These are phyloP conservation scores for Candida qinlingensis DNA, from an alignment of 805 yeast species.

Conservation along the genomic window DNA sequence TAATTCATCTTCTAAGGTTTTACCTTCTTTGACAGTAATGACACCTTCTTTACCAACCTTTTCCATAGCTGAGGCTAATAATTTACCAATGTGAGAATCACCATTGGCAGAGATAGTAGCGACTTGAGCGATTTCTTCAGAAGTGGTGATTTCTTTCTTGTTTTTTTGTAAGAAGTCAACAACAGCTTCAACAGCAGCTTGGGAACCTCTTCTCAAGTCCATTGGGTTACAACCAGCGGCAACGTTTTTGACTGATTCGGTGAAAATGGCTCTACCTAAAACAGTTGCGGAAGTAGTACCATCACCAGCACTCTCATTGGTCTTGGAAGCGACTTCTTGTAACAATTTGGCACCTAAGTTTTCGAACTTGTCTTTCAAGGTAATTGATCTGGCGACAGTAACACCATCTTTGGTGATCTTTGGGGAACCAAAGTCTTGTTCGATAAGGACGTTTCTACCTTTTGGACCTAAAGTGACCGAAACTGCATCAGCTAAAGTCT, in stretches of 20 bases:
- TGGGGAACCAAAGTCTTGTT: conserved; percentile 95
- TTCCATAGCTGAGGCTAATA: conserved; percentile 96
- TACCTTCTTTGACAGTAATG: conserved; percentile 96
- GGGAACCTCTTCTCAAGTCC: conserved; percentile 98
- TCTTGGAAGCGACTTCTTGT: conserved; percentile 97
- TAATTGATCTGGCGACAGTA: conserved; percentile 88
- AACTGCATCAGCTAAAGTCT: conserved; percentile 82
- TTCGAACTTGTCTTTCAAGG: conserved; percentile 88
- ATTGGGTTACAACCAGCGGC: conserved; percentile 99
- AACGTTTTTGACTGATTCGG: conserved; percentile 94
- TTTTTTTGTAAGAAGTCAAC: conserved; percentile 80
- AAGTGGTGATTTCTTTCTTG: conserved; percentile 94
- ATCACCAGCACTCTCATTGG: conserved; percentile 98
- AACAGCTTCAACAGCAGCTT: conserved; percentile 96
- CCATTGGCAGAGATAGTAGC: conserved; percentile 99
- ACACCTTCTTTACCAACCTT: conserved; percentile 99
- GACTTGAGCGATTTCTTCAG: conserved; percentile 96
- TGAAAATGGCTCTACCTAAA: conserved; percentile 92
- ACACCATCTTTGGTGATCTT: conserved; percentile 99
- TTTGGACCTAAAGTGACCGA: conserved; percentile 97
- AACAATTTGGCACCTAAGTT: conserved; percentile 94
- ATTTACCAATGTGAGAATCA: conserved; percentile 86
- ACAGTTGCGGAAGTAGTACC: conserved; percentile 99
- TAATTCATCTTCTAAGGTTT: conserved; percentile 93
- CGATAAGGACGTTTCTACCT: conserved; percentile 96